These are phyloP conservation scores for Penicillium oxalicum DNA, from an alignment of 2,329 filamentous ascomycete species.

Conservation along the genomic window DNA sequence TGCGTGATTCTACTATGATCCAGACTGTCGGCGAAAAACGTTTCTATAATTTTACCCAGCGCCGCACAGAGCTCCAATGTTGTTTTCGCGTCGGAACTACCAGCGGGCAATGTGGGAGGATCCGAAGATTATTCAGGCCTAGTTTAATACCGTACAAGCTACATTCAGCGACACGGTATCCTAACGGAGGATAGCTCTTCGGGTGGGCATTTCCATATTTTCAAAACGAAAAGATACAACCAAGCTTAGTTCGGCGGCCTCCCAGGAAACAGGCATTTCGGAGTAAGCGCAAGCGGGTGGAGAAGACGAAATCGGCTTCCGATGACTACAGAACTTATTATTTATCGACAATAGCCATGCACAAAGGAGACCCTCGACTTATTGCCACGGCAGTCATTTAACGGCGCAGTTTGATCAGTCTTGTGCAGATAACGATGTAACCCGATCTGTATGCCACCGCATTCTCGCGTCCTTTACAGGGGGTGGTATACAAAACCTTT, in stretches of 20 bases:
- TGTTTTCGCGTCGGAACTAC: neutral
- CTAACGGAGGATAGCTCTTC: neutral
- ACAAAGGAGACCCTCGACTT: neutral
- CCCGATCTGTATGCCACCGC: conserved; percentile 6
- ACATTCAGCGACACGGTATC: neutral
- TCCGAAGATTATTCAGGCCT: neutral
- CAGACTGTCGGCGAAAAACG: neutral
- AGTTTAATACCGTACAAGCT: conserved; percentile 1
- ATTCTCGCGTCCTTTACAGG: conserved; percentile 5
- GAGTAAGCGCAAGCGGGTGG: conserved; percentile 2
- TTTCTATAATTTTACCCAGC: neutral
- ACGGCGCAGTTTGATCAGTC: conserved; percentile 3
- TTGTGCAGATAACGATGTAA: conserved; percentile 4
- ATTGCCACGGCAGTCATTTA: neutral
- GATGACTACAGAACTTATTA: conserved; percentile 3
- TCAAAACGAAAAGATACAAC: neutral
- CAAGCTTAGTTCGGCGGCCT: neutral
- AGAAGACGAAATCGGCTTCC: conserved; percentile 4
- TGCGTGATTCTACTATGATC: neutral
- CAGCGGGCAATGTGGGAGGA: neutral
- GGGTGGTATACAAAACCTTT: too few relatives aligned
- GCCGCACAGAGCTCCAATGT: neutral
- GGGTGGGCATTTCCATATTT: conserved; percentile 5
- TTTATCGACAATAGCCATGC: neutral
- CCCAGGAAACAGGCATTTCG: conserved; percentile 1